Evolutionary conservation across 768 basidiomycete genomes (phyloP), one percentile per base, ranked within the genome.

Genomic region (Agaricus bisporus): DNA sequence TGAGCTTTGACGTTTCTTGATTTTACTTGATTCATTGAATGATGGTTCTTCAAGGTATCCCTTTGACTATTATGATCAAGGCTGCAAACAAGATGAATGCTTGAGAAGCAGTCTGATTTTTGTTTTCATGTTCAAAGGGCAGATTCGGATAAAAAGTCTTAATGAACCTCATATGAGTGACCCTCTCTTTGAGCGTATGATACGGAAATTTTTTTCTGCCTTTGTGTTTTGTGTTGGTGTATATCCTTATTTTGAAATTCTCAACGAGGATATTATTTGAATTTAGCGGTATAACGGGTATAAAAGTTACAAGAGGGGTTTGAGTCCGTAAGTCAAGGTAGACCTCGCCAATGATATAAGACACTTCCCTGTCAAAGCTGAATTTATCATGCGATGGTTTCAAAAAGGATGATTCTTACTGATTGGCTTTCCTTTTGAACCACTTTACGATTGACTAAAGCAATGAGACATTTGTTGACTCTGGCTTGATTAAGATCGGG

Each of bases 381-480:
- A 17, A 15, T n/a, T 12, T 39, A 12, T 32, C 11, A 32, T 11
- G 32, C 32, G 38, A 26, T n/a, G 10, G 37, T 7, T 17, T 41
- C 14, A 11, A 17, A 5, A 41, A 18, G 9, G 20, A n/a, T 12
- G 28, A 15, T 3, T n/a, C 81, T 47, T 54, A 85, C 84, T 2
- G 82, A 79, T 46, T 71, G 72, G 46, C 75, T 88, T 41, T 88
- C 83, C 67, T 94, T 95, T 52, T 73, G 74, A 0, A 93, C 88
- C 17, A 90, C 78, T 64, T 95, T 95, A 46, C 90, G 78, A 63
- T 86, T 87, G 4, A 95, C 92, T 6, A 98, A 73, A 1, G 92
- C 91, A 49, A 98, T 92, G 36, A 98, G 75, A 60, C 92, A 95
- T 66, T 92, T 95, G 68, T 97, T 95, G 39, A 92, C 94, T 41